phyloP scores from a whole-genome alignment of 2,329 filamentous ascomycete genomes.

The Ophiostoma quercus region DNA sequence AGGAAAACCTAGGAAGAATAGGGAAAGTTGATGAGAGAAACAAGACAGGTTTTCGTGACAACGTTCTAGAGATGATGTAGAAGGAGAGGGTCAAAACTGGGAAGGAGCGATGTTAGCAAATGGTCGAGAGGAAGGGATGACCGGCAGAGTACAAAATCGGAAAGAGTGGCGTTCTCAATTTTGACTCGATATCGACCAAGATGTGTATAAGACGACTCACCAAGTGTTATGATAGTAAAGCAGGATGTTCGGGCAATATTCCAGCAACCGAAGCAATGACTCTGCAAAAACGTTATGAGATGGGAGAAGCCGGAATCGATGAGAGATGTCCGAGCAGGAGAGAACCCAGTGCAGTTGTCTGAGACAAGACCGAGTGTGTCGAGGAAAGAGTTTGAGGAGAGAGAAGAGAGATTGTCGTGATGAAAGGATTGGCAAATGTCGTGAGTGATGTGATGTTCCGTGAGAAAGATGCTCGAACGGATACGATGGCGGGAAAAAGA shows the following conservation, averaged over 20 bases:
- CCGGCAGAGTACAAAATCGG: background rate
- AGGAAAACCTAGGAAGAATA: conserved; percentile 13
- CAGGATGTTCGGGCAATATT: conserved; percentile 32
- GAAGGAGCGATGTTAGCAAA: background rate
- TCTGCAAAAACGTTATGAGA: background rate
- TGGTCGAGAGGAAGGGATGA: background rate
- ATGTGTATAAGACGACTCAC: conserved; percentile 3
- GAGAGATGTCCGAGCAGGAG: conserved; percentile 3
- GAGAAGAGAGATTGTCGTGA: background rate
- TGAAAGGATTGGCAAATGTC: background rate
- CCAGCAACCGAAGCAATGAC: conserved; percentile 31
- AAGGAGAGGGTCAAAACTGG: background rate
- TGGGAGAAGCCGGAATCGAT: background rate
- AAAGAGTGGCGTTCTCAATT: background rate
- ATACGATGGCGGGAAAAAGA: background rate
- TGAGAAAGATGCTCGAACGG: conserved; percentile 10
- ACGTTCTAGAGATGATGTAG: background rate
- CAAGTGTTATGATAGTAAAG: background rate
- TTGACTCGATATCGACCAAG: background rate
- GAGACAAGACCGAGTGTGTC: conserved; percentile 29
- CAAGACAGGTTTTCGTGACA: background rate
- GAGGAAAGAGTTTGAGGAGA: background rate
- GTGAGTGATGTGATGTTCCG: conserved; percentile 16
- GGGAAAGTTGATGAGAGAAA: background rate
- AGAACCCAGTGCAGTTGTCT: conserved; percentile 28